Base-by-base conservation (phyloP, 139 green algal genomes). In the Chlamydomonas eustigma region DNA sequence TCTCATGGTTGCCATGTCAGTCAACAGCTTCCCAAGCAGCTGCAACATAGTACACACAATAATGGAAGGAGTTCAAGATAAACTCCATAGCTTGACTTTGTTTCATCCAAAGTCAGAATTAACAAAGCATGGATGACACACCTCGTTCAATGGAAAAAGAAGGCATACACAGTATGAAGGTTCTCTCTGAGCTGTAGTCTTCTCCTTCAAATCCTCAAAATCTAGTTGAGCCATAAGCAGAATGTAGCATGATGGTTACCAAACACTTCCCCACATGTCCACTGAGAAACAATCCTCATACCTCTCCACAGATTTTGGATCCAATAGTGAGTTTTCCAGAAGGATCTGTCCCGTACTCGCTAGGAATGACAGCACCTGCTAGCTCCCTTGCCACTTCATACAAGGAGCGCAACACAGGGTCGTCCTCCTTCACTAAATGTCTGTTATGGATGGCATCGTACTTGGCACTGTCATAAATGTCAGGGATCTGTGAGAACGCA, bases 381-480 rank as follows among this genome's bases (percentile, higher is more conserved):
- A 98, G 85, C 76, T 74, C 44, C 78, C 91, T 89, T 24, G 91
- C 86, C 2, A 78, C 73, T 4, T 36, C 36, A 76, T 90, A 93
- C 65, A 92, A 78, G 58, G 90, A 78, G 81, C 89, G 78, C 8
- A 72, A 50, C 4, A 37, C 12, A 18, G 12, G 12, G 44, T 12
- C 18, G 12, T 58, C n/a, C 3, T 87, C 71, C 2, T 97, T 78
- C 38, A 79, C 76, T 64, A 98, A 83, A 79, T 98, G 88, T 22
- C 38, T 44, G 80, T 98, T 99, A 89, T 99, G 95, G 75, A 99
- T 94, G 58, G 89, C 83, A 70, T 99, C 95, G 64, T 98, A 97
- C 84, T 97, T 97, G 75, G 86, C 87, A 1, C 73, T 86, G 80
- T 97, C 93, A 51, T 97, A 97, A 64, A 98, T 97, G 85, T 99